Conservation (phyloP, 805 yeast species). For the Wickerhamomyces queroliae region DNA sequence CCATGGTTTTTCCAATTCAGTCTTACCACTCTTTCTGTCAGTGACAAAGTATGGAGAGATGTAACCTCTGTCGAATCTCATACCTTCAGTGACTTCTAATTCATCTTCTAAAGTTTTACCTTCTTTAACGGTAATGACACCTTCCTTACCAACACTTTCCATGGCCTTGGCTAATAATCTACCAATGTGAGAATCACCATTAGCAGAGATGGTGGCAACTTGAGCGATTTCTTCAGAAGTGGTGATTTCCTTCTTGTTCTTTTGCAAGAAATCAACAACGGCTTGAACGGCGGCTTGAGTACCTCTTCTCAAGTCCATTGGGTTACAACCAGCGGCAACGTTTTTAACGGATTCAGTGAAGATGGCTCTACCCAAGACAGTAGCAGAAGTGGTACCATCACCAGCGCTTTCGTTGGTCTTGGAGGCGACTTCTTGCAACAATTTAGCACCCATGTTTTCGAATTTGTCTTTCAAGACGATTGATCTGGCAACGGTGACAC, state of each 20-base stretch:
- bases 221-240: constrained; percentile 94
- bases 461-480: constrained; percentile 81
- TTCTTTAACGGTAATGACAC: constrained; percentile 96
- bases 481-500: constrained; percentile 93
- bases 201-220: constrained; percentile 97
- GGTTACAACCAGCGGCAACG: constrained; percentile 98
- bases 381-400: constrained; percentile 98
- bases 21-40: constrained; percentile 87
- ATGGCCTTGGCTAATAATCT: constrained; percentile 86
- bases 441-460: constrained; percentile 94
- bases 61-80: constrained; percentile 97
- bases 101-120: constrained; percentile 97
- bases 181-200: constrained; percentile 93
- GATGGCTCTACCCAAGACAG: constrained; percentile 92
- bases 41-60: constrained; percentile 96
- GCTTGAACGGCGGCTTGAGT: constrained; percentile 95
- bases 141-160: constrained; percentile 99
- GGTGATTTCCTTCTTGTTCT: constrained; percentile 88
- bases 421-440: constrained; percentile 93
- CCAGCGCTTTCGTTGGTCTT: constrained; percentile 98
- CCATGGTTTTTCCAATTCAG: constrained; percentile 92
- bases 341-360: constrained; percentile 93
- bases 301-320: constrained; percentile 97
- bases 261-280: constrained; percentile 76
- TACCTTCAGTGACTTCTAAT: constrained; percentile 95